Base-by-base conservation (phyloP, 345 rosid genomes). In the Schrenkiella parvula region DNA sequence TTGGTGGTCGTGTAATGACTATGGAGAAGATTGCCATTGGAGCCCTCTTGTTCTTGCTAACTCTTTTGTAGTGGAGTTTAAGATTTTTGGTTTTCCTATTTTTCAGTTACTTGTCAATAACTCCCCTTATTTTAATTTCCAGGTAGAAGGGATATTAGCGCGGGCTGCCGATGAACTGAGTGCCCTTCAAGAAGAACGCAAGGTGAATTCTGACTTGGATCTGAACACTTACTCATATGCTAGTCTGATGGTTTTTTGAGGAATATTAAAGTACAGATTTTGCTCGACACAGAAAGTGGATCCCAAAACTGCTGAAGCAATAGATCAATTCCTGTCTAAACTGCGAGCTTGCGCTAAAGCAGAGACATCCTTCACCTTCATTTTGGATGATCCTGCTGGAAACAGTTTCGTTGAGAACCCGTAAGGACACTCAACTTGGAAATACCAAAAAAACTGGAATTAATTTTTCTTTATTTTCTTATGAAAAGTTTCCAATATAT, bases 341-440 rank as follows among this genome's bases (percentile, higher is more conserved):
- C 60, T 93, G 77, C 90, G 82, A 74, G 88, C 92, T 66, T 90
- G 92, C 85, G 87, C 93, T 46, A 57, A 78, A 21, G 96, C 87
- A 51, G 83, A 67, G 46, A 80, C 79, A 12, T 52, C 93, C 14
- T 90, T 88, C 70, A 86, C 90, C 61, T 82, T 90, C 80, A 78
- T 88, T 80, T 81, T 93, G 75, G 96, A 93, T 72, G 98, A 93
- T 82, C 93, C 96, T 56, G 79, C 96, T 68, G 98, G 98, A 71
- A 93, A 93, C 82, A 86, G 98, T 85, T 93, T 93, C 78, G 80
- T 93, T 61, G 98, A 93, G 75, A 93, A 90, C 69, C 98, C 82
- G 97, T 93, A 86, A 87, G 92, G 35, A 59, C 29, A 10, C 10
- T 52, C 29, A 78, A 12, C n/a, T 64, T 63, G 9, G 14, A 62